Evolutionary conservation across 108 stramenopile species (phyloP), one percentile per base, ranked within the genome.

Genomic region (Cyclotella sp.): DNA sequence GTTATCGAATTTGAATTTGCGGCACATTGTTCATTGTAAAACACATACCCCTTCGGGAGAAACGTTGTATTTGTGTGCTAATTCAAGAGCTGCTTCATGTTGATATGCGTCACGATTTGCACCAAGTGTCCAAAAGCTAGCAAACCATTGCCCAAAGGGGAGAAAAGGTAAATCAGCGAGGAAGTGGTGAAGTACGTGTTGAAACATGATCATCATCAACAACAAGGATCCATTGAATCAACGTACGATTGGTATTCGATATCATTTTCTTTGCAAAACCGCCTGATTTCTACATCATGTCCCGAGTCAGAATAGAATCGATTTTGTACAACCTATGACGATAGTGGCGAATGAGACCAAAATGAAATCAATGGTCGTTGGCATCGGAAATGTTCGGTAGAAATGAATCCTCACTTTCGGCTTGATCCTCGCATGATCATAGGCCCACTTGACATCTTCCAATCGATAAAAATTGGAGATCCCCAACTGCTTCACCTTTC

Each of bases 161-260:
- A 61, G 39, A 22, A 51, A 43, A 0, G n/a, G 26, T 8, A 16
- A n/a, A 47, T 15, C n/a, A n/a, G n/a, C n/a, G n/a, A n/a, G n/a
- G n/a, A n/a, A n/a, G n/a, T n/a, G n/a, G n/a, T n/a, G n/a, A n/a
- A n/a, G n/a, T n/a, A n/a, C n/a, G n/a, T n/a, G n/a, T n/a, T n/a
- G n/a, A n/a, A n/a, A n/a, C n/a, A n/a, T n/a, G n/a, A n/a, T n/a
- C n/a, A n/a, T n/a, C n/a, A n/a, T n/a, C n/a, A n/a, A n/a, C n/a
- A n/a, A 62, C 9, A 60, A 58, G 14, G 14, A 6, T 0, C 29
- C 39, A 9, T 41, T 10, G 29, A 78, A 6, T 0, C n/a, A 65
- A 46, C 79, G 73, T 45, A 82, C 81, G 87, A 89, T 74, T 97
- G 95, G 80, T 97, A 97, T 52, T 73, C 79, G 43, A 97, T 91